Conservation (phyloP, 2,329 filamentous ascomycete genomes). For the Dactylonectria estremocensis region DNA sequence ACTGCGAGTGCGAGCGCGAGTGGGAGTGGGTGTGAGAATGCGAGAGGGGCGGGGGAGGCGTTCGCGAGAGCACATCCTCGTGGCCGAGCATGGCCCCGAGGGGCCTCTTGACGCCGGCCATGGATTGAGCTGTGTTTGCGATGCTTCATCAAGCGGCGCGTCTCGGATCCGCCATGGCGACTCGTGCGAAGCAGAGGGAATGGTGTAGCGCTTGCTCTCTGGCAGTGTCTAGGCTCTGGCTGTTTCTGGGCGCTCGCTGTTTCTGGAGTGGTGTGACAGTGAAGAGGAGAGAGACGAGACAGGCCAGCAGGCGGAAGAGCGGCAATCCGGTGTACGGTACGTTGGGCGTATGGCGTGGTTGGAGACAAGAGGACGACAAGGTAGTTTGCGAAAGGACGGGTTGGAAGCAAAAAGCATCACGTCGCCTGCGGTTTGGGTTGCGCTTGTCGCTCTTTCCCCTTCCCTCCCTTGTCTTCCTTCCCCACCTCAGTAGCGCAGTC, state of each 20-base stretch:
- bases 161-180: slow-evolving; percentile 37
- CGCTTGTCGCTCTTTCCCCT: background rate
- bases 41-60: slow-evolving; percentile 18
- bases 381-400: slow-evolving; percentile 11
- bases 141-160: slow-evolving; percentile 41
- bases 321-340: slow-evolving; percentile 1
- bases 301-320: slow-evolving; percentile 14
- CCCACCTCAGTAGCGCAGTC: slow-evolving; percentile 37
- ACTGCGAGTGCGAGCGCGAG: slow-evolving; percentile 32
- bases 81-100: slow-evolving; percentile 54
- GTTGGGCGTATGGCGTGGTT: background rate
- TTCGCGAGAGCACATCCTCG: slow-evolving; percentile 41
- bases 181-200: slow-evolving; percentile 5
- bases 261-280: background rate
- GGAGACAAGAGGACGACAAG: slow-evolving; percentile 14
- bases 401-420: slow-evolving; percentile 22
- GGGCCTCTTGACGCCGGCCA: slow-evolving; percentile 60
- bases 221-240: background rate
- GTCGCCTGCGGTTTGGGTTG: slow-evolving; percentile 14
- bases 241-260: slow-evolving; percentile 7
- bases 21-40: slow-evolving; percentile 11
- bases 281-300: background rate
- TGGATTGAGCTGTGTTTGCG: slow-evolving; percentile 39
- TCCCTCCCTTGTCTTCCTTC: slow-evolving; percentile 3
- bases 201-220: background rate